These are phyloP conservation scores for Carallia brachiata DNA, from an alignment of 345 rosid genomes.

Conservation along the genomic window DNA sequence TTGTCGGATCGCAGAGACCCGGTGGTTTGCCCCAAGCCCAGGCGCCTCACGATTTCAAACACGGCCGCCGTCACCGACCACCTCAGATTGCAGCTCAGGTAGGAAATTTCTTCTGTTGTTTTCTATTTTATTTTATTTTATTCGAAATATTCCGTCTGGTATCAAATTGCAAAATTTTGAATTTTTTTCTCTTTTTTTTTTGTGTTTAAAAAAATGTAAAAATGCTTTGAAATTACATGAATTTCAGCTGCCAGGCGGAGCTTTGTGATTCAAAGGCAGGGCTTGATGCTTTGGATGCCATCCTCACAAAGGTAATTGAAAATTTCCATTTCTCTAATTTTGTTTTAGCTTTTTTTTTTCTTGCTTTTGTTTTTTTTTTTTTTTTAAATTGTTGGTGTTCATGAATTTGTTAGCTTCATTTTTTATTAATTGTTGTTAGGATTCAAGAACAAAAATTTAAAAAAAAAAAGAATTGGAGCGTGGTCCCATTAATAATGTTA, in stretches of 20 bases:
- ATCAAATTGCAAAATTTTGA: too few relatives aligned
- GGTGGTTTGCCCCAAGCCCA: conserved; percentile 75
- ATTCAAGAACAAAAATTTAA: too few relatives aligned
- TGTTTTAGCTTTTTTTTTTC: neutral
- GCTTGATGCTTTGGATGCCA: conserved; percentile 65
- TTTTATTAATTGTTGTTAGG: too few relatives aligned
- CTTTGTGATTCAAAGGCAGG: conserved; percentile 54
- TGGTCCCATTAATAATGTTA: too few relatives aligned
- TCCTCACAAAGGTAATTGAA: conserved; percentile 62
- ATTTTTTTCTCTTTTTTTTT: too few relatives aligned
- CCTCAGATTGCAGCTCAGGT: conserved; percentile 62
- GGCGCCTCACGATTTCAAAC: conserved; percentile 47
- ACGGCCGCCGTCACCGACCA: conserved; percentile 37
- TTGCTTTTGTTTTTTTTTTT: neutral
- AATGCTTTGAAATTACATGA: neutral
- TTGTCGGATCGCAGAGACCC: conserved; percentile 42
- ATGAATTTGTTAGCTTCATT: too few relatives aligned
- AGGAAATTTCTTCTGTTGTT: neutral
- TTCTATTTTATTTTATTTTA: neutral
- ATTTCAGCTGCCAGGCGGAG: conserved; percentile 68
- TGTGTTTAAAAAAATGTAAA: too few relatives aligned
- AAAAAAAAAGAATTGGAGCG: too few relatives aligned
- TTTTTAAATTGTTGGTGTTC: too few relatives aligned
- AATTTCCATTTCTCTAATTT: neutral
- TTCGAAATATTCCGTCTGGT: too few relatives aligned